Percentiles rank a stretch among this genome's conserved stretches.
Conservation (phyloP, 1,139 yeast genomes). For the Geotrichum carabidarum region DNA sequence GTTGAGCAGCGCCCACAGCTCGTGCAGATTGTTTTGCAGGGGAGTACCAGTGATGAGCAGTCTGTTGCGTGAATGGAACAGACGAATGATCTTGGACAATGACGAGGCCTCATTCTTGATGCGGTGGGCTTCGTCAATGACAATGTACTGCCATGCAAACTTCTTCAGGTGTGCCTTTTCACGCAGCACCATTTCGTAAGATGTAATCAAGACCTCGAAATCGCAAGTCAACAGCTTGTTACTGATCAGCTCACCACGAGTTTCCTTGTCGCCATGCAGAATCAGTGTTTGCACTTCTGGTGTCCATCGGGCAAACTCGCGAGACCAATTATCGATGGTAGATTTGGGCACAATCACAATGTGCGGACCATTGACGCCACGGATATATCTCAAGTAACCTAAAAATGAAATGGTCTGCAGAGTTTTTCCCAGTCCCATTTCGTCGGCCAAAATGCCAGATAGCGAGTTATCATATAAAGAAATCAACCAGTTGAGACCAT, state of each 20-base stretch:
- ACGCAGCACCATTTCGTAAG: conserved; percentile 87
- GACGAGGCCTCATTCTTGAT: conserved; percentile 91
- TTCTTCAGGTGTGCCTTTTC: conserved; percentile 78
- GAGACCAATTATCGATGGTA: conserved; percentile 89
- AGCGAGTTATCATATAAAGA: conserved; percentile 73
- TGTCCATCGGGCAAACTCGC: conserved; percentile 92
- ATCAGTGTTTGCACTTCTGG: conserved; percentile 89
- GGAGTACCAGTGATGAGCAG: conserved; percentile 94
- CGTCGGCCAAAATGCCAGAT: conserved; percentile 93
- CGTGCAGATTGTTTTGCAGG: conserved; percentile 87
- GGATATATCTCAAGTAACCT: conserved; percentile 76
- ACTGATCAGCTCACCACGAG: conserved; percentile 57
- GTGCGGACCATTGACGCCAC: conserved; percentile 82
- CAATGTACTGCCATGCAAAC: conserved; percentile 86
- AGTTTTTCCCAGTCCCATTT: conserved; percentile 97
- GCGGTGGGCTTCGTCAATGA: conserved; percentile 95
- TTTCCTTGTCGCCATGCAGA: conserved; percentile 81
- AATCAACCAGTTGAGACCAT: conserved; percentile 92
- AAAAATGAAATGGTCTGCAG: conserved; percentile 44
- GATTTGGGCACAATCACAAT: conserved; percentile 92
- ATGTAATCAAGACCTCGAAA: conserved; percentile 84
- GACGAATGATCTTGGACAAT: conserved; percentile 80
- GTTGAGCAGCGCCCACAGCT: conserved; percentile 89
- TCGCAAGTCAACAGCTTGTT: conserved; percentile 60
- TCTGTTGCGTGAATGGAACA: conserved; percentile 79